Base-by-base conservation (phyloP, 257 asterid species). In the Solanum chiquidenum region DNA sequence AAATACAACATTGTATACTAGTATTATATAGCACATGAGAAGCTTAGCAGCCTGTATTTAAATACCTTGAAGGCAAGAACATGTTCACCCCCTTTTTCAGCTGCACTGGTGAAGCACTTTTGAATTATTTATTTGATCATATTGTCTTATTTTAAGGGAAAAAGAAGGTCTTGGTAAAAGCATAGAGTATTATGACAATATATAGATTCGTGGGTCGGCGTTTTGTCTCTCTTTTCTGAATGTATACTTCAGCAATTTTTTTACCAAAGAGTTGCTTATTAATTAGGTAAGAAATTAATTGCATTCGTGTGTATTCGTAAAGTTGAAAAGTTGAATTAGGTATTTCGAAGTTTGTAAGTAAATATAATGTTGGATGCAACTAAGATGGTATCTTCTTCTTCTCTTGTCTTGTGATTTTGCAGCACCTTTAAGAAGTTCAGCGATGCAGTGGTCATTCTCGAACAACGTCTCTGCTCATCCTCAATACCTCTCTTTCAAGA, bases 371-470 rank as follows among this genome's bases (percentile, higher is more conserved):
- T 76, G 68, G 68, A 88, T 87, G 83, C 27, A 60, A 85, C 85
- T 52, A 40, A 72, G 23, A 40, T 64, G 31, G 58, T 68, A 58
- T 23, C 12, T 13, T 76, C 60, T 20, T 76, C 60, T 69, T n/a
- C 12, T 86, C 27, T 83, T 66, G 69, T 86, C 83, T 86, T 83
- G 87, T 38, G 86, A 89, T 79, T 87, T 40, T 88, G 86, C 91
- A 95, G 96, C 87, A 87, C 92, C 94, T 52, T 62, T 87, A 37
- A 89, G 94, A 90, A 91, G 94, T 90, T 88, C 90, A 87, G 90
- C 90, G 40, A 94, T 95, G 99, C 94, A 92, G 93, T 94, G 99
- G 98, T 88, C 98, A 74, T 90, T 92, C 88, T 58, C 95, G 21
- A 94, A 88, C 92, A 91, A 89, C 82, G 27, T 76, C 88, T 58